A percentile compares a stretch with the other conserved stretches of the same genome.
Conservation (phyloP, 257 asterid genomes). For the Orobanche coerulescens region DNA sequence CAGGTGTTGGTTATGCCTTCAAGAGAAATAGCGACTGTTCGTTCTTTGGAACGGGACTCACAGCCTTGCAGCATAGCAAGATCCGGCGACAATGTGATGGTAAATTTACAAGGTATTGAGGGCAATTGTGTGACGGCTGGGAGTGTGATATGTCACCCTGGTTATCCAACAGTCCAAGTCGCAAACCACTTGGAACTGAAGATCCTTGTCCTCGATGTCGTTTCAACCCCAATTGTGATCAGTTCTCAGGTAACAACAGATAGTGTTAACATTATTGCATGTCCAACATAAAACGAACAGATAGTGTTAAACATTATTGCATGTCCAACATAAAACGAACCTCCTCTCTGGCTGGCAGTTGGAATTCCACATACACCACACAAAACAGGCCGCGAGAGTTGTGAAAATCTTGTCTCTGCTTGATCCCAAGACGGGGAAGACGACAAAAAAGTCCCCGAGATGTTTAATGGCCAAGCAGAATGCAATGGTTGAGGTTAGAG, state of each 20-base stretch:
- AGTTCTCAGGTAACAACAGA: constrained; percentile 71
- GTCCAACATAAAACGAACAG: no score
- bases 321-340: neutral
- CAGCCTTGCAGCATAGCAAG: constrained; percentile 56
- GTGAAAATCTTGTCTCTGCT: constrained; percentile 61
- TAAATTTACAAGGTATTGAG: constrained; percentile 73
- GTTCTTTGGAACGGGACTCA: constrained; percentile 64
- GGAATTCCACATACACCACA: constrained; percentile 83
- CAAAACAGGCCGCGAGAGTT: constrained; percentile 74
- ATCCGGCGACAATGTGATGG: constrained; percentile 86
- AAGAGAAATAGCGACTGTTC: constrained; percentile 54
- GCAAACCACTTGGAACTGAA: constrained; percentile 74
- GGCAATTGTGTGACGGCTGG: constrained; percentile 58
- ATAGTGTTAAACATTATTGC: no score
- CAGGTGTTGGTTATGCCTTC: constrained; percentile 91
- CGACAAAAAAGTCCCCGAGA: constrained; percentile 73
- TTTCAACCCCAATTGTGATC: constrained; percentile 55
- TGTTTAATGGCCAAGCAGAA: constrained; percentile 76
- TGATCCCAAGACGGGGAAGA: constrained; percentile 82
- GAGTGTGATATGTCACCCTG: constrained; percentile 88
- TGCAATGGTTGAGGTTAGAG: constrained; percentile 77
- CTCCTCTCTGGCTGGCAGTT: constrained; percentile 36
- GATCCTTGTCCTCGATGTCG: constrained; percentile 59
- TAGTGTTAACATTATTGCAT: neutral
- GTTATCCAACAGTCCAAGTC: constrained; percentile 69